phyloP scores from a whole-genome alignment of 805 yeast genomes.

The Priceomyces haplophilus region DNA sequence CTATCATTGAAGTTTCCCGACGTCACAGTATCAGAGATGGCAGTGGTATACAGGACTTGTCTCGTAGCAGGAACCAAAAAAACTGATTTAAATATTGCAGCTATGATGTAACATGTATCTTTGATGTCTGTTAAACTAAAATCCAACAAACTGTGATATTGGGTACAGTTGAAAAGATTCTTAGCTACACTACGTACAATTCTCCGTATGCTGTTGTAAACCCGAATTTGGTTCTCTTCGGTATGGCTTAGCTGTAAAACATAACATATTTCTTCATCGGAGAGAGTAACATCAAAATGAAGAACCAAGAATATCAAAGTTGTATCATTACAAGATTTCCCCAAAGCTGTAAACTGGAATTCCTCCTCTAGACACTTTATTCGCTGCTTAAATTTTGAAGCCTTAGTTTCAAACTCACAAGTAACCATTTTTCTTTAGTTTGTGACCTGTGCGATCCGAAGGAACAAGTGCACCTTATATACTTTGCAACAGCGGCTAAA shows the following conservation, averaged over 20 bases:
- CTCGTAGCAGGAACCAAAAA: constrained; percentile 22
- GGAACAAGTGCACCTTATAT: not conserved
- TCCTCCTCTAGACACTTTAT: not conserved
- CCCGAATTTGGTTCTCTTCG: not conserved
- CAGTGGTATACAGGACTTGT: too few relatives aligned
- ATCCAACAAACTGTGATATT: constrained; percentile 8
- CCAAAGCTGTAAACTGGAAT: not conserved
- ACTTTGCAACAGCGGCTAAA: constrained; percentile 1
- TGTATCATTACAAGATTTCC: constrained; percentile 7
- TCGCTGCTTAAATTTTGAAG: not conserved
- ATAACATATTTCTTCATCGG: constrained; percentile 10
- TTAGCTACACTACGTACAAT: not conserved
- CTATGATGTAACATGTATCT: constrained; percentile 22
- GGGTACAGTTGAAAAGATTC: not conserved
- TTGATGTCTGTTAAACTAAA: constrained; percentile 26
- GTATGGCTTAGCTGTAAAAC: constrained; percentile 10
- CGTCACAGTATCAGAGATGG: not conserved
- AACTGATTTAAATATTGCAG: constrained; percentile 18
- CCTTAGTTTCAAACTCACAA: constrained; percentile 7
- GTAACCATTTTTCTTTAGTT: not conserved
- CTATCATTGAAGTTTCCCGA: not conserved
- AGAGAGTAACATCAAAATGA: constrained; percentile 8
- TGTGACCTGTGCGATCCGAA: not conserved
- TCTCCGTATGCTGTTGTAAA: constrained; percentile 7
- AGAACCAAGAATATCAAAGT: constrained; percentile 12